Base-by-base conservation (phyloP, 108 stramenopile species). In the Cyclotella atomus region DNA sequence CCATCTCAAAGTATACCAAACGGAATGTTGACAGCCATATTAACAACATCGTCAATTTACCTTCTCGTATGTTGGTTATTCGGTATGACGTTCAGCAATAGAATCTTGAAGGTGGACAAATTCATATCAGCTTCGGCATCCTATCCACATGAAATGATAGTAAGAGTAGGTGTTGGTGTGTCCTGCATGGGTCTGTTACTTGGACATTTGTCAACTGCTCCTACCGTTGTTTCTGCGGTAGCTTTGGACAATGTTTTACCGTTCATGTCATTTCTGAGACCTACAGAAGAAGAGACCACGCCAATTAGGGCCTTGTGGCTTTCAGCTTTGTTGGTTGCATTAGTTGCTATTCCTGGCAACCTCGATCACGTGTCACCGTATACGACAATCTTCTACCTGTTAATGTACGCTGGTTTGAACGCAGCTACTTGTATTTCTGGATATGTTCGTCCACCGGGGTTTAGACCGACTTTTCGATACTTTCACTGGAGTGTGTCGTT, bases 321-420 rank as follows among this genome's bases (percentile, higher is more conserved):
- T 36, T 84, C 86, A 3, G 81, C 83, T 60, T 25, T 75, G 36
- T 49, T 87, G 2, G 83, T 83, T 0, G 55, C 56, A 2, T 17
- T 87, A 33, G 69, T 81, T 0, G 69, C 77, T 4, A 70, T 91
- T 17, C 83, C 84, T 0, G 93, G 93, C 7, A 87, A 86, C 54
- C 70, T 95, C 35, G 88, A 95, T 76, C 79, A 73, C 68, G 88
- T 95, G 53, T 85, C 90, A 10, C 90, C 93, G 15, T 66, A 87
- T 53, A 82, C 89, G 49, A 90, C 90, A 56, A 84, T 91, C 53
- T 89, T 92, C 59, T 95, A 91, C 84, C 59, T 95, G 41, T 52
- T 88, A 20, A 92, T 89, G 84, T 94, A 92, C 64, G 86, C 88
- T 7, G 85, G 88, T 15, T 68, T 91, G 19, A 95, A 95, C 77